phyloP scores from a whole-genome alignment of 768 basidiomycete species.

The Suillus decipiens region DNA sequence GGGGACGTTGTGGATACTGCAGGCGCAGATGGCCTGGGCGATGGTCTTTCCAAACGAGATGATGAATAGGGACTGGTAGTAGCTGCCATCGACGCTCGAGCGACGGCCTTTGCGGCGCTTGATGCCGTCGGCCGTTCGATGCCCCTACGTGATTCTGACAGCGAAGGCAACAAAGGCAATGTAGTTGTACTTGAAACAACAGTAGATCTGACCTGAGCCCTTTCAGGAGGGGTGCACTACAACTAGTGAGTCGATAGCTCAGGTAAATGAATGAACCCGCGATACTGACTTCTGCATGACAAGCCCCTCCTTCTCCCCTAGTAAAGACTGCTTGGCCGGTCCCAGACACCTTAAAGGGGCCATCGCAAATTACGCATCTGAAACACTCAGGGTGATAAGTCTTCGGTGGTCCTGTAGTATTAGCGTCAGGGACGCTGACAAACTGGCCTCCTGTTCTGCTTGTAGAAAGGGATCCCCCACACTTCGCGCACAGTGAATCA shows the following conservation, averaged over 20 bases:
- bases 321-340: conserved; percentile 74
- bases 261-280: background rate
- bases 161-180: conserved; percentile 16
- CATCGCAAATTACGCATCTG: conserved; percentile 66
- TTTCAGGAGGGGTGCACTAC: conserved; percentile 48
- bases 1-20: conserved; percentile 23
- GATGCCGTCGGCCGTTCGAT: conserved; percentile 17
- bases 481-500: conserved; percentile 59
- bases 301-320: conserved; percentile 61
- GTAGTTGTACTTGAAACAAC: conserved; percentile 16
- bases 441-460: conserved; percentile 61
- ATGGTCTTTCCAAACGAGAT: conserved; percentile 32
- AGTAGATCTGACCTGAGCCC: conserved; percentile 19
- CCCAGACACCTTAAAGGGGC: conserved; percentile 59
- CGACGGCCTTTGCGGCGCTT: conserved; percentile 5
- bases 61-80: conserved; percentile 25
- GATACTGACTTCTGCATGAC: conserved; percentile 57
- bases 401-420: conserved; percentile 44
- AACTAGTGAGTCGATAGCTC: conserved; percentile 14
- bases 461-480: conserved; percentile 58
- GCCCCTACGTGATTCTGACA: conserved; percentile 23
- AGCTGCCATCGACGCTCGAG: conserved; percentile 16
- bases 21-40: conserved; percentile 16
- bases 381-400: conserved; percentile 79
- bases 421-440: conserved; percentile 65